A percentile compares a stretch with the other conserved stretches of the same genome.
Evolutionary conservation across 345 rosid genomes (phyloP).

Genomic region (Pugionium dolabratum): DNA sequence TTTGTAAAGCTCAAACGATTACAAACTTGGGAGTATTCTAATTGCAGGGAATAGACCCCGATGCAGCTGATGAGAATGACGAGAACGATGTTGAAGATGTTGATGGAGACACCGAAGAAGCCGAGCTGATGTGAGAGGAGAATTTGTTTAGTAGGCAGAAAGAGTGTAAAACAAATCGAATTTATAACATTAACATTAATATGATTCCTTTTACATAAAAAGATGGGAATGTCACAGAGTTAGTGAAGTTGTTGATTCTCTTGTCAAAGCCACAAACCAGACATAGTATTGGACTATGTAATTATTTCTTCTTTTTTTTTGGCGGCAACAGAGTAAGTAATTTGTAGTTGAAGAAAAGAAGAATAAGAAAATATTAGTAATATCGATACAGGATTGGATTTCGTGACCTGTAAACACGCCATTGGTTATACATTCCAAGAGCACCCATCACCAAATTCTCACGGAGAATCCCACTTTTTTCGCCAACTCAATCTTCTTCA

Average conservation of each 20-base stretch:
- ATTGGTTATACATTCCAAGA: slow-evolving; percentile 32
- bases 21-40: slow-evolving; percentile 1
- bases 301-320: too few species aligned
- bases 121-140: slow-evolving; percentile 63
- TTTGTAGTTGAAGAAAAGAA: too few species aligned
- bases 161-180: neutral
- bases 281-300: too few species aligned
- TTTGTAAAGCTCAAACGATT: neutral
- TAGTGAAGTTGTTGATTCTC: too few species aligned
- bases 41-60: slow-evolving; percentile 96
- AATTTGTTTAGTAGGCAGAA: slow-evolving; percentile 9
- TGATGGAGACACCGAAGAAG: slow-evolving; percentile 92
- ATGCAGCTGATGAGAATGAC: slow-evolving; percentile 95
- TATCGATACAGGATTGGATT: neutral
- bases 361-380: neutral
- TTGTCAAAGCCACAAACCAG: too few species aligned
- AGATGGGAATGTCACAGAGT: too few species aligned
- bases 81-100: slow-evolving; percentile 95
- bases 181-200: too few species aligned
- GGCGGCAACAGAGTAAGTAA: too few species aligned
- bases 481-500: slow-evolving; percentile 24
- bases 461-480: neutral
- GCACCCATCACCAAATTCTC: slow-evolving; percentile 24
- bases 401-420: slow-evolving; percentile 6
- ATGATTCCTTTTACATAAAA: too few species aligned